Base-by-base conservation (phyloP, 148 eudicot genomes). In the Rhododendron kiyosumense region DNA sequence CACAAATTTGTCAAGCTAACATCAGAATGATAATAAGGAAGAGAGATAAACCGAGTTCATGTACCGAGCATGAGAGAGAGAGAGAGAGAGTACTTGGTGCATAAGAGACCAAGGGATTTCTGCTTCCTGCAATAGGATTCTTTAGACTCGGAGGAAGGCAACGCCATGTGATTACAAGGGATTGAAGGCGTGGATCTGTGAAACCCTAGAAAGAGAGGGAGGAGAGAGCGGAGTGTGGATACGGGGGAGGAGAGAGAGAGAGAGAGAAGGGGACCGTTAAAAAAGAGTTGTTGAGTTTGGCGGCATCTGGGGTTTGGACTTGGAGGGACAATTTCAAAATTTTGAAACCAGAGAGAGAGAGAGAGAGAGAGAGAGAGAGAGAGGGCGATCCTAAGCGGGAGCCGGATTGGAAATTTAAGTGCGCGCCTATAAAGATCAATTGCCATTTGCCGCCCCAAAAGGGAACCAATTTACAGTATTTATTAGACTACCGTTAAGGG, bases 41-140 rank as follows among this genome's bases (percentile, higher is more conserved):
- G 74, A 11, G 74, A 71, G 32, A n/a, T 6, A 36, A 4, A 4
- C 24, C 2, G 43, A 30, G n/a, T 36, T 11, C 5, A 2, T 46
- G 41, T 4, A 69, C 69, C 0, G 52, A 49, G 0, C 49, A 46
- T 46, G 9, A 65, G 30, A 24, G 20, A 45, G 78, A 1, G 51
- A 48, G 12, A 1, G 54, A 49, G 54, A 51, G 11, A 69, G 9
- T 89, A 97, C 99, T 97, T 97, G 51, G 98, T 92, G 85, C 99
- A 97, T n/a, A 95, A 82, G 52, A 95, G 98, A 24, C 99, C 98
- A 5, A 97, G 89, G 30, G 99, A 95, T 83, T 95, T 97, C 91
- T 94, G 96, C 85, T 95, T 97, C 73, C 98, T 89, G 87, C 94
- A 94, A 46, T 95, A 95, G 59, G 91, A 85, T 7, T 90, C 96